A percentile compares a stretch with the other conserved stretches of the same genome.
These are phyloP conservation scores for Aspergillus asperescens DNA, from an alignment of 495 filamentous ascomycete species.

Conservation along the genomic window DNA sequence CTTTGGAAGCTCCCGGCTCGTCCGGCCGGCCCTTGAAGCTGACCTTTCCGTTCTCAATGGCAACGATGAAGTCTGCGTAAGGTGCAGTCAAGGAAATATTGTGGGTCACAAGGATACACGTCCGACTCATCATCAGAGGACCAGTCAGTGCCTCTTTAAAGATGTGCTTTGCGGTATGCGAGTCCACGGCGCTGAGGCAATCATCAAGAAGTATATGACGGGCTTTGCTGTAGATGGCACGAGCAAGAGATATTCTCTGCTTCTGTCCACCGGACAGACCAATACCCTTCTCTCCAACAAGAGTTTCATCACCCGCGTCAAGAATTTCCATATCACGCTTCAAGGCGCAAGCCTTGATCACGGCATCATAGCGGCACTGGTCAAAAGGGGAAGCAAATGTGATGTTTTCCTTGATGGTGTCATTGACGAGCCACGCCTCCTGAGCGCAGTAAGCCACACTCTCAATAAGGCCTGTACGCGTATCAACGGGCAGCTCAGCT, in stretches of 20 bases:
- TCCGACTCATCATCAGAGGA: conserved; percentile 79
- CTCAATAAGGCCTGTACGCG: conserved; percentile 81
- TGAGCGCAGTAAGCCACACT: conserved; percentile 96
- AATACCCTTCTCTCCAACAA: conserved; percentile 97
- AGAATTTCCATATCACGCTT: conserved; percentile 90
- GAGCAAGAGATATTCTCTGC: conserved; percentile 90
- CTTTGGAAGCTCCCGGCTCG: conserved; percentile 75
- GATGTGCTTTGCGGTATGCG: conserved; percentile 97
- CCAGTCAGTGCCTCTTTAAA: conserved; percentile 89
- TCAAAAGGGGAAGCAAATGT: conserved; percentile 81
- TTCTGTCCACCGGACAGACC: conserved; percentile 97
- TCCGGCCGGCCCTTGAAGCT: conserved; percentile 67
- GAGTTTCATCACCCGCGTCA: conserved; percentile 85
- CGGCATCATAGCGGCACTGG: conserved; percentile 77
- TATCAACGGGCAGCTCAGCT: conserved; percentile 74
- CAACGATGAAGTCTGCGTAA: conserved; percentile 69
- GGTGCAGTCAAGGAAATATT: conserved; percentile 83
- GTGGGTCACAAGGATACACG: conserved; percentile 96
- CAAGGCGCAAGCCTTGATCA: conserved; percentile 87
- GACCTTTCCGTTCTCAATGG: conserved; percentile 82
- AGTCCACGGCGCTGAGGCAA: conserved; percentile 96
- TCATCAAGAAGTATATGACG: conserved; percentile 89
- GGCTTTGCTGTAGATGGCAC: conserved; percentile 89
- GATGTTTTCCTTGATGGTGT: conserved; percentile 94
- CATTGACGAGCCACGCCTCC: conserved; percentile 96